Evolutionary conservation across 2,329 filamentous ascomycete genomes (phyloP).

Genomic region (Xylariaceae sp.): DNA sequence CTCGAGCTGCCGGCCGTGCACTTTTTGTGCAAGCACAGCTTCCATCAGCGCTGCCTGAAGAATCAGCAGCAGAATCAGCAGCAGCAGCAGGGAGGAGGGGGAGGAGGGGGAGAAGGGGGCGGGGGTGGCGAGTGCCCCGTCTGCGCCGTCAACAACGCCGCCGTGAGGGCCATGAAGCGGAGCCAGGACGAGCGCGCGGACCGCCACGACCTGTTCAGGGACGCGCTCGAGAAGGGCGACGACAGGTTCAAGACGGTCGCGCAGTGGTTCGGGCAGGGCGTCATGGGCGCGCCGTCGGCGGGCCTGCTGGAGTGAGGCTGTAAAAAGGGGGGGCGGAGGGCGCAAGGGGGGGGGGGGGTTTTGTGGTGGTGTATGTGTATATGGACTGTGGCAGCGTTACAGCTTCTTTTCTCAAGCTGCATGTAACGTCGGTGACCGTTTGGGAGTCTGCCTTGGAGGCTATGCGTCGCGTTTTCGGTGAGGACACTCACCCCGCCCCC

Average conservation of each 20-base stretch:
- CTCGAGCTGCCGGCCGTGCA: conserved; percentile 88
- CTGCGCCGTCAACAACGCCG: conserved; percentile 77
- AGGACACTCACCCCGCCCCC: too few species aligned
- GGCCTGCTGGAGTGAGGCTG: conserved; percentile 8
- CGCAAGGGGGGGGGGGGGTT: too few species aligned
- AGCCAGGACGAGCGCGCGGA: conserved; percentile 81
- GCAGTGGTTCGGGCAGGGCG: conserved; percentile 90
- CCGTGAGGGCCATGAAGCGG: conserved; percentile 77
- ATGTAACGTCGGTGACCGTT: too few species aligned
- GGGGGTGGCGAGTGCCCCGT: conserved; percentile 74
- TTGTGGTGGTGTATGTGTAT: too few species aligned
- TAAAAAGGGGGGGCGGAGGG: too few species aligned
- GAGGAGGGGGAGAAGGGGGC: conserved; percentile 31
- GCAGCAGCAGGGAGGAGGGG: too few species aligned
- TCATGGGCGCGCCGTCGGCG: conserved; percentile 59
- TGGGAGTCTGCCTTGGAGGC: too few species aligned
- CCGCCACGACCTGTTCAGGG: conserved; percentile 81
- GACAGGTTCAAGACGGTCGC: conserved; percentile 87
- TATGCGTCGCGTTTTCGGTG: too few species aligned
- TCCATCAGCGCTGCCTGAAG: conserved; percentile 86
- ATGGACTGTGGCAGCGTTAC: too few species aligned
- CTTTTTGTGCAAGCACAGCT: conserved; percentile 94
- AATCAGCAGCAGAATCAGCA: conserved; percentile 25
- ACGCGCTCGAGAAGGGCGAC: conserved; percentile 64
- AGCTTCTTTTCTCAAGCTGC: too few species aligned